Evolutionary conservation across 2,329 filamentous ascomycete species (phyloP), one percentile per base, ranked within the genome.

Genomic region (Cryphonectria naterciae): DNA sequence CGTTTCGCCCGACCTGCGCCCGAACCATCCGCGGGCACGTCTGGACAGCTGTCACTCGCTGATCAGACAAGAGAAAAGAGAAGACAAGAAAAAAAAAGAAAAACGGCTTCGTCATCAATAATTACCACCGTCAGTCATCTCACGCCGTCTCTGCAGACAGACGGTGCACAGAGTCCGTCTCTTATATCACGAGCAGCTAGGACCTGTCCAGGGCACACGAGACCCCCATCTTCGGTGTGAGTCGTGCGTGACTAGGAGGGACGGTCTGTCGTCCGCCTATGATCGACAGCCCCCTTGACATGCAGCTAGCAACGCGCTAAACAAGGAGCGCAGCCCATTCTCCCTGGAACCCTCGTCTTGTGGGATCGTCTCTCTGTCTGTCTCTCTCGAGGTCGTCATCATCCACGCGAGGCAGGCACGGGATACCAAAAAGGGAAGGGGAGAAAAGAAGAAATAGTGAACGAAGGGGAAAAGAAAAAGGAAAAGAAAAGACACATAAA

Each of bases 1-100:
- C 46, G 43, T 65, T 65, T 77, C 74, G 71, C 72, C 71, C 72
- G 67, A 68, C 19, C 46, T 19, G 10, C 28, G 25, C 54, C 54
- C 32, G 54, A 58, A 28, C 54, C 54, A 35, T 49, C 25, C 62
- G 62, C 62, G 28, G 41, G 64, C 64, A 17, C 61, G 39, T 43
- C 39, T 41, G 39, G 39, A 41, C 61, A 28, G 22, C 37, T 64
- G 61, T 65, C 43, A 52, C 64, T 25, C 11, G 54, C 13, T 35
- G 19, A 52, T 54, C 63, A 52, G 63, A 65, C 41, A 64, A 28
- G 46, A 43, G 13, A 58, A 13, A 17, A 8, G n/a, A 7, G n/a
- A 49, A 2, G 4, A 49, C 6, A 49, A 22, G 19, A 46, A 10
- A 19, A 28, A 7, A 58, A 2, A 19, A 49, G 19, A 11, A 46